Percentiles rank a stretch among this genome's conserved stretches.
These are phyloP conservation scores for Chaetomium globosum DNA, from an alignment of 2,329 filamentous ascomycete genomes.

Conservation along the genomic window DNA sequence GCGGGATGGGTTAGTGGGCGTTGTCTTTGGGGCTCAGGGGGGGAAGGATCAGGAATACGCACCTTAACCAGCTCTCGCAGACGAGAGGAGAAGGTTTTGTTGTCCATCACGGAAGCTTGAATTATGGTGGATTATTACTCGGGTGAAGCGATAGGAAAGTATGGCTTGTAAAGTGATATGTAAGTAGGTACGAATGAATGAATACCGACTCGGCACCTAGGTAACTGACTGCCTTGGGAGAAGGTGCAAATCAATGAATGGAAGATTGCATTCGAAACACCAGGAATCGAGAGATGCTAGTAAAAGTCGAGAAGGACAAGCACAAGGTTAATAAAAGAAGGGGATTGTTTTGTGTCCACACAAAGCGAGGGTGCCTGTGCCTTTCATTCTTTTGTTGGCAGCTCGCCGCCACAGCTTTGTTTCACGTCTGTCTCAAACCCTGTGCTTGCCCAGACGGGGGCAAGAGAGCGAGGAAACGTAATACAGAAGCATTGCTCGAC, in stretches of 20 bases:
- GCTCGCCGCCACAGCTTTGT: slow-evolving; percentile 8
- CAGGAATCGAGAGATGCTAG: neutral
- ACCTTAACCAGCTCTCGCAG: slow-evolving; percentile 42
- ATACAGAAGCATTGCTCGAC: neutral
- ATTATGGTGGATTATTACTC: neutral
- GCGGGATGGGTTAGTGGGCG: neutral
- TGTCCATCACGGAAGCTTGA: slow-evolving; percentile 31
- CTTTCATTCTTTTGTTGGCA: neutral
- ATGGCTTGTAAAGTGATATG: neutral
- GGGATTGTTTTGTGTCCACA: neutral
- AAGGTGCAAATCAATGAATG: neutral
- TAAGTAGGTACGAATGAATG: too few species aligned
- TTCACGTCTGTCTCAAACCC: slow-evolving; percentile 17
- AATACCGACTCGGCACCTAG: too few species aligned
- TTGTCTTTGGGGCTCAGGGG: neutral
- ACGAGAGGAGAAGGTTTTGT: slow-evolving; percentile 39
- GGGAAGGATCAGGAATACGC: slow-evolving; percentile 9
- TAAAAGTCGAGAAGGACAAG: neutral
- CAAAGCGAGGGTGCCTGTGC: slow-evolving; percentile 8
- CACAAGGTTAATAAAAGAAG: neutral
- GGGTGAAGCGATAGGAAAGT: too few species aligned
- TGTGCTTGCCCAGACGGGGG: neutral
- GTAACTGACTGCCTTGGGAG: neutral
- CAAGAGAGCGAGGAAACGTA: slow-evolving; percentile 5
- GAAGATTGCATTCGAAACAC: neutral